Conservation (phyloP, 192 early-diverging fungal species). For the Rhizophagus sp. region DNA sequence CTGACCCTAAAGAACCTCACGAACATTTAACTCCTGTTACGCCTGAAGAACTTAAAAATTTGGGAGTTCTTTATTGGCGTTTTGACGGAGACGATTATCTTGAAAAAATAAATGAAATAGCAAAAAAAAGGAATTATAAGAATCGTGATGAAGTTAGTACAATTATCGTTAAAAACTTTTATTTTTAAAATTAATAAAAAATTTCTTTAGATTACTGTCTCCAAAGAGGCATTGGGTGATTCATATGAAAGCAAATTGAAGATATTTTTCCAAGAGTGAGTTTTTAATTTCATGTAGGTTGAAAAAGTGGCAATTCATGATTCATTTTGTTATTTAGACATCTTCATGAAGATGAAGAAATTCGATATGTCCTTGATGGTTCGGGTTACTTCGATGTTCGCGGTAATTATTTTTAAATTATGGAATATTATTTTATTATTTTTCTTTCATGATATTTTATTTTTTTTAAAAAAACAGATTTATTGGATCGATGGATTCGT, state of each 20-base stretch:
- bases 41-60: constrained; percentile 58
- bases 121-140: constrained; percentile 80
- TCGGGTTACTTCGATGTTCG: constrained; percentile 92
- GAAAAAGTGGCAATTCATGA: constrained; percentile 10
- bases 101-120: constrained; percentile 68
- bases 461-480: constrained; percentile 33
- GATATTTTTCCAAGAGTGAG: constrained; percentile 85
- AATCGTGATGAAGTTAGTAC: constrained; percentile 77
- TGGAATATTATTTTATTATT: not conserved
- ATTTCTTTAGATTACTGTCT: constrained; percentile 51
- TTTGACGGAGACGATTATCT: constrained; percentile 58
- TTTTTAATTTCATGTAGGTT: constrained; percentile 3
- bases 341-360: constrained; percentile 97
- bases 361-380: constrained; percentile 88
- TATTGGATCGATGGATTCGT: constrained; percentile 81
- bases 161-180: not conserved
- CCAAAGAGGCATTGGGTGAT: constrained; percentile 74
- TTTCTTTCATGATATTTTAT: not conserved
- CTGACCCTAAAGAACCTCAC: constrained; percentile 81
- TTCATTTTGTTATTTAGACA: constrained; percentile 53
- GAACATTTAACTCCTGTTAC: constrained; percentile 69
- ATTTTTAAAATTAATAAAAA: not conserved
- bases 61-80: constrained; percentile 79
- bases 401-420: constrained; percentile 34
- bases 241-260: constrained; percentile 93